A percentile compares a stretch with the other conserved stretches of the same genome.
phyloP scores from a whole-genome alignment of 805 yeast species.

The Pichia exigua region DNA sequence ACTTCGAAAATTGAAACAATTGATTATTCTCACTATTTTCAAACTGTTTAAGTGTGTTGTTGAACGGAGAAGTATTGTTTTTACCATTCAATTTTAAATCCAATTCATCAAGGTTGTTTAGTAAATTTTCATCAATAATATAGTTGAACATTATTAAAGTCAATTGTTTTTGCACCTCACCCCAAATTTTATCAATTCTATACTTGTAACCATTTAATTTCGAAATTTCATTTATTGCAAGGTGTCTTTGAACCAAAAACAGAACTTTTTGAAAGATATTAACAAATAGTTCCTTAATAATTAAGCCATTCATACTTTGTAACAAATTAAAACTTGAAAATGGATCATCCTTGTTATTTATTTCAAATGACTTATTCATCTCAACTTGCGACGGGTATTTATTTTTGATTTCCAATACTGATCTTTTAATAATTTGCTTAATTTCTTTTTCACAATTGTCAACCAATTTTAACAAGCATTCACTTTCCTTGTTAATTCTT shows the following conservation, averaged over 20 bases:
- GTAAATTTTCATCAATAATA: constrained; percentile 28
- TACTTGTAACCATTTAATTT: constrained; percentile 20
- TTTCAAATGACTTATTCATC: constrained; percentile 12
- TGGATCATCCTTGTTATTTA: constrained; percentile 19
- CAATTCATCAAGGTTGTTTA: constrained; percentile 18
- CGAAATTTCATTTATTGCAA: constrained; percentile 54
- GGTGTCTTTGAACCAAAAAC: constrained; percentile 61
- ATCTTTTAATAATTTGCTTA: constrained; percentile 51
- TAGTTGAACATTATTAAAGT: constrained; percentile 32
- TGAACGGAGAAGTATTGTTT: constrained; percentile 17
- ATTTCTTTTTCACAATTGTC: constrained; percentile 55
- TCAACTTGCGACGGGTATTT: constrained; percentile 36
- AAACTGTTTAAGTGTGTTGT: constrained; percentile 19
- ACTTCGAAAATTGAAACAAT: constrained; percentile 30
- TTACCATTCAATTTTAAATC: constrained; percentile 11
- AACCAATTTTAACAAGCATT: constrained; percentile 45
- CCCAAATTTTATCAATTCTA: constrained; percentile 33
- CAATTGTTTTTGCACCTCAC: constrained; percentile 34
- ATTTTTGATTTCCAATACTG: constrained; percentile 56
- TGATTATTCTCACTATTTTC: constrained; percentile 15
- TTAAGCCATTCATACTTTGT: constrained; percentile 35
- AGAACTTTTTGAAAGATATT: constrained; percentile 57
- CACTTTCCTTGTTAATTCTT: constrained; percentile 53
- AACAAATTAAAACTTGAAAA: constrained; percentile 25
- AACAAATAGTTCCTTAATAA: constrained; percentile 65